Evolutionary conservation across 495 filamentous ascomycete genomes (phyloP), one percentile per base, ranked within the genome.

Genomic region (Aspergillus saccharolyticus): DNA sequence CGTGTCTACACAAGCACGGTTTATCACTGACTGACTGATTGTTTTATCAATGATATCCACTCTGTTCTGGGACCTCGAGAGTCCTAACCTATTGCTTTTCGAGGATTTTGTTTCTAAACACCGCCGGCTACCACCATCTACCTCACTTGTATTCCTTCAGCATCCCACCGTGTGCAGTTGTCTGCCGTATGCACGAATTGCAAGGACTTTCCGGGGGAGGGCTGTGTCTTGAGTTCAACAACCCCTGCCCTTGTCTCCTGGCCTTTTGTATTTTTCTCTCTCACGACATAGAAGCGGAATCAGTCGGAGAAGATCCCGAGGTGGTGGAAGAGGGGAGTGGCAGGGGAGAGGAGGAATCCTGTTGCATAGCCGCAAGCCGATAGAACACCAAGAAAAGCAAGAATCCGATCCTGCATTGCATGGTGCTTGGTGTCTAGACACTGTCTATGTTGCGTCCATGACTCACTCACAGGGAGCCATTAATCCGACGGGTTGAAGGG

Each of bases 1-100:
- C 52, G 56, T 60, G 5, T 39, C 10, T 39, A 30, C 33, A 12
- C 33, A 5, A 5, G 14, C 33, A 5, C 42, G 52, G 55, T 56
- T 54, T 54, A 47, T 43, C 44, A 25, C 12, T 47, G 53, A 47
- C 52, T 65, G 55, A 46, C 61, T 54, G 54, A 51, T 60, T 50
- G 44, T 51, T 54, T 51, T 52, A 46, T 58, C 54, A 55, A 63
- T 67, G 63, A 65, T 63, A 64, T 65, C 64, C 64, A 63, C 64
- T 66, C 45, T 58, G 64, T 66, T 66, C 59, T 62, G 60, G 55
- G 53, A 44, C 20, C 25, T 17, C 42, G 33, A 21, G 17, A 47
- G 19, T 57, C 43, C 52, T 14, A n/a, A n/a, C 44, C 43, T 51
- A 46, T 22, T 44, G 15, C 52, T 51, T 52, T n/a, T 44, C n/a